Conservation (phyloP, 179 eudicot species). For the Silene noctiflora region DNA sequence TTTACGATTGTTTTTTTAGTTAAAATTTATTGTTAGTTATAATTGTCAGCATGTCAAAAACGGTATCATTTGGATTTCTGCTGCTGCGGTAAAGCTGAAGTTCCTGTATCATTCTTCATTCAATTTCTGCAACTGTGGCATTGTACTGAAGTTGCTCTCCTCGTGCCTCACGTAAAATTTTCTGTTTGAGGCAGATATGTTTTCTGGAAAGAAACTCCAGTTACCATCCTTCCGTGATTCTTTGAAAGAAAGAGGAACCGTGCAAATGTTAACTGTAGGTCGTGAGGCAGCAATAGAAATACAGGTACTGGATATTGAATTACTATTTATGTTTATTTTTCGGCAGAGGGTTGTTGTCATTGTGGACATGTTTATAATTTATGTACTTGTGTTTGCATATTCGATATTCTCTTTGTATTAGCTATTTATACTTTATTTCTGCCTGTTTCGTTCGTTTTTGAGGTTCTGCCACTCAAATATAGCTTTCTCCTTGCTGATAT, state of each 20-base stretch:
- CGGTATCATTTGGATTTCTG: conserved; percentile 82
- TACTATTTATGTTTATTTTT: too few species aligned
- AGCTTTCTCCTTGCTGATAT: not conserved
- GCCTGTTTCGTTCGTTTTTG: not conserved
- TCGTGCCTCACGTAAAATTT: conserved; percentile 55
- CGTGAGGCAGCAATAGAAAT: conserved; percentile 97
- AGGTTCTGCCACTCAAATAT: not conserved
- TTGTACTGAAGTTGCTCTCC: conserved; percentile 62
- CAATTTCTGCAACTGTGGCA: conserved; percentile 57
- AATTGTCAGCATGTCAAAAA: conserved; percentile 95
- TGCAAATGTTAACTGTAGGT: conserved; percentile 89
- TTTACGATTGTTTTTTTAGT: conserved; percentile 33
- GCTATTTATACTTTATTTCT: not conserved
- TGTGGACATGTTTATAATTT: not conserved
- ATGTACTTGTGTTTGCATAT: not conserved
- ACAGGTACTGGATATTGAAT: conserved; percentile 48
- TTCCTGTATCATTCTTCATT: conserved; percentile 68
- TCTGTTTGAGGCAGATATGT: conserved; percentile 94
- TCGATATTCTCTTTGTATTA: not conserved
- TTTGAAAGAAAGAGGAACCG: conserved; percentile 81
- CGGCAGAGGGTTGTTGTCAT: not conserved
- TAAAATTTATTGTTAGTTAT: conserved; percentile 60
- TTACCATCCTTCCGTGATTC: conserved; percentile 89
- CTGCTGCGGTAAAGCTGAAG: conserved; percentile 99
- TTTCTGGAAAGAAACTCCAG: conserved; percentile 66